A percentile compares a stretch with the other conserved stretches of the same genome.
phyloP scores from a whole-genome alignment of 78 protist genomes.

The Pigoraptor vietnamica region DNA sequence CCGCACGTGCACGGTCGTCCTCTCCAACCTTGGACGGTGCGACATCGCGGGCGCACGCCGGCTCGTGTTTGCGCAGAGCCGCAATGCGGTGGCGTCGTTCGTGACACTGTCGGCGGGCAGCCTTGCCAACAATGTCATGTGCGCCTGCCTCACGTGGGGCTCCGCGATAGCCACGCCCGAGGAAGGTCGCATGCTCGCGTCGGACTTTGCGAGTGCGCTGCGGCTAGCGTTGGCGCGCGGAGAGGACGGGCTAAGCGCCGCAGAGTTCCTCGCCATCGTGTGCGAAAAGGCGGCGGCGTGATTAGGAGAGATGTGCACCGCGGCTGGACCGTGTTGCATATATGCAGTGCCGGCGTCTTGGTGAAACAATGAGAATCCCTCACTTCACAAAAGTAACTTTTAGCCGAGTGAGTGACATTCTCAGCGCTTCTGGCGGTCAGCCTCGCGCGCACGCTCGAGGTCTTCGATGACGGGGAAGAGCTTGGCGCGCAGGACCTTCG shows the following conservation, averaged over 20 bases:
- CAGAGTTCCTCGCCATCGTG: background rate
- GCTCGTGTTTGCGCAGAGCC: background rate
- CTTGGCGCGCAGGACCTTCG: background rate
- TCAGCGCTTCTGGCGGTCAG: background rate
- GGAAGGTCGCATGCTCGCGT: background rate
- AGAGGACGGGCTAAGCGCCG: background rate
- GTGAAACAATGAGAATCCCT: no score
- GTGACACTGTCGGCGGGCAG: background rate
- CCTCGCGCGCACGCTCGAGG: background rate
- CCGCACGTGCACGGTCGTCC: background rate
- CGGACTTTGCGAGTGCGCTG: background rate
- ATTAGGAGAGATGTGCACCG: no score
- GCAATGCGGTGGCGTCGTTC: background rate
- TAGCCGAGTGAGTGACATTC: no score
- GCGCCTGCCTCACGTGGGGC: background rate
- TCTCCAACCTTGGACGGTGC: background rate
- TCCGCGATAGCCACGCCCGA: background rate
- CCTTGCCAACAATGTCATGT: background rate
- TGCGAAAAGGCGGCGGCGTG: background rate
- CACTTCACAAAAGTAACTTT: no score
- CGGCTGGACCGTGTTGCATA: no score
- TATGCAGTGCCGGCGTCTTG: no score
- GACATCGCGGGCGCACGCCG: background rate
- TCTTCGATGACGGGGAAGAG: background rate
- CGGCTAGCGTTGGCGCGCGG: background rate